Conservation (phyloP, 192 early-diverging fungal genomes). For the Lobosporangium transversale region DNA sequence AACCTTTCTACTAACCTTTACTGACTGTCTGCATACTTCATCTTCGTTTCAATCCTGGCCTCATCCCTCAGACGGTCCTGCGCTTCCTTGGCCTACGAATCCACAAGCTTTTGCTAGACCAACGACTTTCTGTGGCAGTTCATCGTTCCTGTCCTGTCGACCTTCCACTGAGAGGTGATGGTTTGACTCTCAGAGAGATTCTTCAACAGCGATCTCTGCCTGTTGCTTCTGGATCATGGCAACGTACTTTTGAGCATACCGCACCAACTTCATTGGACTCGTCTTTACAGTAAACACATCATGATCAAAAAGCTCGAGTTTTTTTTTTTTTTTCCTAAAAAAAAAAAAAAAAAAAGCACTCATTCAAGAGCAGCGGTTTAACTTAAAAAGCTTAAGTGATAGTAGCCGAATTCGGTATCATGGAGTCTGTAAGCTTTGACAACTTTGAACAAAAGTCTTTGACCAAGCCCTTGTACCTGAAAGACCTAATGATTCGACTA, state of each 20-base stretch:
- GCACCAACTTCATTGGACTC: slow-evolving; percentile 72
- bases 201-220: slow-evolving; percentile 75
- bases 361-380: slow-evolving; percentile 89
- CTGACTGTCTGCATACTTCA: slow-evolving; percentile 85
- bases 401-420: slow-evolving; percentile 96
- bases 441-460: slow-evolving; percentile 90
- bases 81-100: slow-evolving; percentile 63
- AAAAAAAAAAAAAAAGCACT: no score
- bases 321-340: slow-evolving; percentile 50
- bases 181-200: slow-evolving; percentile 73
- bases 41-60: slow-evolving; percentile 83
- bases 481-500: slow-evolving; percentile 89
- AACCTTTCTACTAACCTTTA: slow-evolving; percentile 80
- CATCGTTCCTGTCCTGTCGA: slow-evolving; percentile 66
- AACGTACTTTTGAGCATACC: slow-evolving; percentile 74
- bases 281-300: slow-evolving; percentile 86
- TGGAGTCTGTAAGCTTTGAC: slow-evolving; percentile 93
- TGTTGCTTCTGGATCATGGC: slow-evolving; percentile 61
- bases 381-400: slow-evolving; percentile 96
- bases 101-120: slow-evolving; percentile 72
- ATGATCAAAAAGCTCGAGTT: slow-evolving; percentile 77
- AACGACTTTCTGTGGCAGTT: slow-evolving; percentile 61
- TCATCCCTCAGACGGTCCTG: slow-evolving; percentile 75
- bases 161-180: slow-evolving; percentile 72
- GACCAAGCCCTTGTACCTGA: slow-evolving; percentile 85